These are phyloP conservation scores for Solanum appendiculatum DNA, from an alignment of 257 asterid species.

Conservation along the genomic window DNA sequence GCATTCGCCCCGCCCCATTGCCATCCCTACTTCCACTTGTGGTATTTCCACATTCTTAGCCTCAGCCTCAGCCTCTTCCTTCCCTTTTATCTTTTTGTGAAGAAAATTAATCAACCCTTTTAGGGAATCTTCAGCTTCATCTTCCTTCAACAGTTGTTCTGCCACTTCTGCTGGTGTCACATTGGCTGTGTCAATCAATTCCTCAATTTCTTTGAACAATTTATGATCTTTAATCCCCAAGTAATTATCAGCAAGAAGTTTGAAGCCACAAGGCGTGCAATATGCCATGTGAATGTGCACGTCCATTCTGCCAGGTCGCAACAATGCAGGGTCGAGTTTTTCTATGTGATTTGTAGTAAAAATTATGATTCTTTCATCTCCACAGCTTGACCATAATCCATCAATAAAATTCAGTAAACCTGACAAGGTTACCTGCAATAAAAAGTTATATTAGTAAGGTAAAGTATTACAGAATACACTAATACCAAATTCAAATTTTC, in stretches of 20 bases:
- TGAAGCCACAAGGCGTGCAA: constrained; percentile 47
- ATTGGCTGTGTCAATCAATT: constrained; percentile 12
- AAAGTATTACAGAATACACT: neutral
- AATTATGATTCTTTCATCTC: constrained; percentile 52
- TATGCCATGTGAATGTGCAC: constrained; percentile 56
- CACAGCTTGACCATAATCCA: neutral
- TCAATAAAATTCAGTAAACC: neutral
- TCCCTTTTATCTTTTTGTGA: neutral
- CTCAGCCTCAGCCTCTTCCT: neutral
- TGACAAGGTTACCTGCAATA: neutral
- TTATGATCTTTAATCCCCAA: constrained; percentile 32
- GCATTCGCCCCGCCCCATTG: neutral
- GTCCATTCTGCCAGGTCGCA: constrained; percentile 70
- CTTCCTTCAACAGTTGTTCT: constrained; percentile 50
- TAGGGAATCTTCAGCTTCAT: constrained; percentile 31
- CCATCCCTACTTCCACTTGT: neutral
- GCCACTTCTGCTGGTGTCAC: constrained; percentile 69
- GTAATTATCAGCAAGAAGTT: constrained; percentile 37
- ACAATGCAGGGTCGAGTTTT: constrained; percentile 50
- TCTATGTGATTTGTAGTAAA: constrained; percentile 59
- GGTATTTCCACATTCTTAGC: neutral
- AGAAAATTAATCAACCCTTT: neutral
- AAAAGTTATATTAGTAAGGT: neutral
- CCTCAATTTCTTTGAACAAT: constrained; percentile 36
- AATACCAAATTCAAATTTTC: neutral